Conservation (phyloP, 352 stramenopile genomes). For the Saprolegnia parasitica region DNA sequence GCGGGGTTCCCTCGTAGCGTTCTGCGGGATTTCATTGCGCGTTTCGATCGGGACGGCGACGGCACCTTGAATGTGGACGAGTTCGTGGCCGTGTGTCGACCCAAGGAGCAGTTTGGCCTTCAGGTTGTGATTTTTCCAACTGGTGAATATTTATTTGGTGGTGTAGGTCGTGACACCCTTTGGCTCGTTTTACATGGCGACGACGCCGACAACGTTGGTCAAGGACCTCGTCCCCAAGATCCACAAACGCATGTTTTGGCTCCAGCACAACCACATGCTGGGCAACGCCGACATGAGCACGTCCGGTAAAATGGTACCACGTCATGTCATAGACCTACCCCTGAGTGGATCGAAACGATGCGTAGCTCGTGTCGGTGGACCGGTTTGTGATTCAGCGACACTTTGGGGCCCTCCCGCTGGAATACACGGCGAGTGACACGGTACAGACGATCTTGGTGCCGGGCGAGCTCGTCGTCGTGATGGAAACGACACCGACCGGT, state of each 20-base stretch:
- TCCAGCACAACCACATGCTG: slow-evolving; percentile 48
- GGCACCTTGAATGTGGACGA: slow-evolving; percentile 43
- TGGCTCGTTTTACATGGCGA: slow-evolving; percentile 42
- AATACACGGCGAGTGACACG: slow-evolving; percentile 30
- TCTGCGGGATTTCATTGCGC: slow-evolving; percentile 40
- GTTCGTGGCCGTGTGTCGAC: slow-evolving; percentile 42
- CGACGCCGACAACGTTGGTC: slow-evolving; percentile 35
- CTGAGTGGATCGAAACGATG: slow-evolving; percentile 3
- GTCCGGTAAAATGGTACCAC: background rate
- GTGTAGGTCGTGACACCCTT: slow-evolving; percentile 37
- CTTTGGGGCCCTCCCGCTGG: slow-evolving; percentile 36
- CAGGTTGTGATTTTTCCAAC: too few relatives aligned
- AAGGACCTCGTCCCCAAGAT: slow-evolving; percentile 37
- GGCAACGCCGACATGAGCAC: slow-evolving; percentile 2
- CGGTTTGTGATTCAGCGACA: slow-evolving; percentile 38
- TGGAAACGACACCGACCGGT: slow-evolving; percentile 16
- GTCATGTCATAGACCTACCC: too few relatives aligned
- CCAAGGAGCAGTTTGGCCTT: slow-evolving; percentile 40
- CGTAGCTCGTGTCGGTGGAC: slow-evolving; percentile 40
- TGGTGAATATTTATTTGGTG: too few relatives aligned
- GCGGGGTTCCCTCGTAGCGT: slow-evolving; percentile 37
- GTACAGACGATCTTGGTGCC: slow-evolving; percentile 36
- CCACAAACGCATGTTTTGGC: slow-evolving; percentile 49
- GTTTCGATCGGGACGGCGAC: slow-evolving; percentile 46
- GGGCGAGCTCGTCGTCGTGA: slow-evolving; percentile 44